Percentiles rank a stretch among this genome's conserved stretches.
phyloP scores from a whole-genome alignment of 1,284 basidiomycete species.

The Macrocystidia cucumis region DNA sequence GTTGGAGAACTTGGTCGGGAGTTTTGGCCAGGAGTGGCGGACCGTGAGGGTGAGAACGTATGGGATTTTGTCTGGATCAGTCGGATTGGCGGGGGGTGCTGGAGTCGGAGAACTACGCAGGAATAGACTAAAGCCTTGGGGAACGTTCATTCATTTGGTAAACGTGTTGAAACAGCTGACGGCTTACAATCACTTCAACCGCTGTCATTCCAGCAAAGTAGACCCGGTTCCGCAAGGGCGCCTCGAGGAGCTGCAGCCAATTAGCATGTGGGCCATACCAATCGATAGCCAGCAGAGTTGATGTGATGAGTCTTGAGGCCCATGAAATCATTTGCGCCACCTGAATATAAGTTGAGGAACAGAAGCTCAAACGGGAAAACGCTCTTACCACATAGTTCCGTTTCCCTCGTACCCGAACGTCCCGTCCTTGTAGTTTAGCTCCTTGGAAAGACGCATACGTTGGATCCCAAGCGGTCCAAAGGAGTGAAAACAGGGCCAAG shows the following conservation, averaged over 20 bases:
- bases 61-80: constrained; percentile 49
- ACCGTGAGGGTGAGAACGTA: constrained; percentile 24
- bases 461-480: constrained; percentile 75
- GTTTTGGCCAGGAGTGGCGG: constrained; percentile 22
- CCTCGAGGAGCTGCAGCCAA: constrained; percentile 25
- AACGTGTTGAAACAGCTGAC: constrained; percentile 2
- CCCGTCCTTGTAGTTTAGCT: constrained; percentile 59
- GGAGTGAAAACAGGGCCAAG: constrained; percentile 43
- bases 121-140: constrained; percentile 42
- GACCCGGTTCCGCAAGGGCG: constrained; percentile 24
- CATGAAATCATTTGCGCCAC: constrained; percentile 49
- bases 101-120: constrained; percentile 45
- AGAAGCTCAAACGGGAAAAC: constrained; percentile 4
- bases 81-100: constrained; percentile 58
- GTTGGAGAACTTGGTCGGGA: constrained; percentile 11
- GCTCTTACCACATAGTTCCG: constrained; percentile 49
- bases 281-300: constrained; percentile 35
- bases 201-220: constrained; percentile 37
- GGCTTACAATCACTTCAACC: constrained; percentile 49
- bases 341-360: constrained; percentile 23
- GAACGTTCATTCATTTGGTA: constrained; percentile 3
- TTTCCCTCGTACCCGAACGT: constrained; percentile 58
- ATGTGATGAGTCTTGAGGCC: constrained; percentile 46
- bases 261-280: constrained; percentile 33
- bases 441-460: constrained; percentile 53